phyloP scores from a whole-genome alignment of 2,329 filamentous ascomycete genomes.

The Neonectria coccinea region DNA sequence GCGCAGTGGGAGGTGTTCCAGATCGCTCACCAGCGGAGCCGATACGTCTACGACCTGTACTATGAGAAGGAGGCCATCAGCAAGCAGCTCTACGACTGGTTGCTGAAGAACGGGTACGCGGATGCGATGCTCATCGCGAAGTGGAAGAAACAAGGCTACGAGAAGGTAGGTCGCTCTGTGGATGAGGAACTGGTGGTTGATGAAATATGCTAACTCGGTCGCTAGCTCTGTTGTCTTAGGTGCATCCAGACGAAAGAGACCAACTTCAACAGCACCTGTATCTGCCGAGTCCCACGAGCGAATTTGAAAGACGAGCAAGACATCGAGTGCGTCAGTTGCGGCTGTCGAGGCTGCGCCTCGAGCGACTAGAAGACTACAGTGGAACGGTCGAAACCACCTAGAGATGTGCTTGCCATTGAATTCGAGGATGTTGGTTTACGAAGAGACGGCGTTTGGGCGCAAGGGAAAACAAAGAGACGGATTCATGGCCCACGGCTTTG shows the following conservation, averaged over 20 bases:
- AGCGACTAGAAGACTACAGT: slow-evolving; percentile 70
- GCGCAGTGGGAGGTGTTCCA: slow-evolving; percentile 98
- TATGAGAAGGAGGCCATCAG: slow-evolving; percentile 97
- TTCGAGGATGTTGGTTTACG: slow-evolving; percentile 1
- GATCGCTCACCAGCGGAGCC: slow-evolving; percentile 89
- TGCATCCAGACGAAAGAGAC: slow-evolving; percentile 99
- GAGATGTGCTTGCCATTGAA: slow-evolving; percentile 6
- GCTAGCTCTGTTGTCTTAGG: slow-evolving; percentile 87
- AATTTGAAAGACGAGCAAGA: slow-evolving; percentile 91
- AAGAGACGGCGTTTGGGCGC: slow-evolving; percentile 43
- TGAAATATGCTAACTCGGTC: slow-evolving; percentile 39
- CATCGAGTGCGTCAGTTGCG: slow-evolving; percentile 94
- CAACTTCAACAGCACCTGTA: slow-evolving; percentile 97
- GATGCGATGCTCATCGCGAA: slow-evolving; percentile 97
- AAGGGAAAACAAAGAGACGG: slow-evolving; percentile 31
- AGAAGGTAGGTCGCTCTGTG: slow-evolving; percentile 76
- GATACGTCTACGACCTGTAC: slow-evolving; percentile 97
- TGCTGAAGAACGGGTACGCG: slow-evolving; percentile 96
- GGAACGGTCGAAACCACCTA: background rate
- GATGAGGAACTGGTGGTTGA: background rate
- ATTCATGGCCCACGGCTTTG: slow-evolving; percentile 18
- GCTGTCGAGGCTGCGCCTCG: slow-evolving; percentile 90
- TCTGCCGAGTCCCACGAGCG: slow-evolving; percentile 92
- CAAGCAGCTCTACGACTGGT: slow-evolving; percentile 92
- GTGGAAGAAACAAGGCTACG: slow-evolving; percentile 99